Percentiles rank a stretch among this genome's conserved stretches.
Evolutionary conservation across 2,329 filamentous ascomycete species (phyloP).

Genomic region (Claviceps arundinis): DNA sequence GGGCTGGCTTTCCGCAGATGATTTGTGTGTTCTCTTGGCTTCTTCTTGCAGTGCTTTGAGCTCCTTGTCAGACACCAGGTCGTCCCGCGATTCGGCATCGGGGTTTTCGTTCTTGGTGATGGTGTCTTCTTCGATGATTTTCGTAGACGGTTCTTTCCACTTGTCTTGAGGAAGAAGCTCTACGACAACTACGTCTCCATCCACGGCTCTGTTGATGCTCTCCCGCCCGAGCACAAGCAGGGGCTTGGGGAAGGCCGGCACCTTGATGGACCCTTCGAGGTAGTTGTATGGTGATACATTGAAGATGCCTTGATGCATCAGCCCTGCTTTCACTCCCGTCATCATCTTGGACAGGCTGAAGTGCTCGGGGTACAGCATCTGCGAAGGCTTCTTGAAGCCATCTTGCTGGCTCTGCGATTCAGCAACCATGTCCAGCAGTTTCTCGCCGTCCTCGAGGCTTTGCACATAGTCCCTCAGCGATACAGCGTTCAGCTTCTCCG

Average conservation of each 20-base stretch:
- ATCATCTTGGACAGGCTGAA: slow-evolving; percentile 82
- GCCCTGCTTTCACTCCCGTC: slow-evolving; percentile 79
- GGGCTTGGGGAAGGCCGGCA: slow-evolving; percentile 78
- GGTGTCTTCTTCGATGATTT: slow-evolving; percentile 88
- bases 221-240: slow-evolving; percentile 82
- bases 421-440: slow-evolving; percentile 84
- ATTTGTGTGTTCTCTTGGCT: slow-evolving; percentile 71
- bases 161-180: slow-evolving; percentile 88
- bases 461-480: slow-evolving; percentile 68
- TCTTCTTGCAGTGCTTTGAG: slow-evolving; percentile 79
- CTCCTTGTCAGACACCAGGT: slow-evolving; percentile 80
- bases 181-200: slow-evolving; percentile 85
- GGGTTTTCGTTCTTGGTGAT: slow-evolving; percentile 90
- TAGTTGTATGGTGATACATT: slow-evolving; percentile 98
- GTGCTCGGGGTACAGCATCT: slow-evolving; percentile 81
- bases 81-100: slow-evolving; percentile 62
- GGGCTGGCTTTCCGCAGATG: slow-evolving; percentile 59
- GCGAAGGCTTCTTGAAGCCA: slow-evolving; percentile 42
- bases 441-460: slow-evolving; percentile 69
- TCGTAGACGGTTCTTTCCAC: slow-evolving; percentile 92
- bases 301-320: slow-evolving; percentile 88
- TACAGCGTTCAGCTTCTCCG: slow-evolving; percentile 56
- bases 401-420: slow-evolving; percentile 57
- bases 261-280: slow-evolving; percentile 81
- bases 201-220: slow-evolving; percentile 88